Conservation (phyloP, 106 monocot species). For the Acorus calamus region DNA sequence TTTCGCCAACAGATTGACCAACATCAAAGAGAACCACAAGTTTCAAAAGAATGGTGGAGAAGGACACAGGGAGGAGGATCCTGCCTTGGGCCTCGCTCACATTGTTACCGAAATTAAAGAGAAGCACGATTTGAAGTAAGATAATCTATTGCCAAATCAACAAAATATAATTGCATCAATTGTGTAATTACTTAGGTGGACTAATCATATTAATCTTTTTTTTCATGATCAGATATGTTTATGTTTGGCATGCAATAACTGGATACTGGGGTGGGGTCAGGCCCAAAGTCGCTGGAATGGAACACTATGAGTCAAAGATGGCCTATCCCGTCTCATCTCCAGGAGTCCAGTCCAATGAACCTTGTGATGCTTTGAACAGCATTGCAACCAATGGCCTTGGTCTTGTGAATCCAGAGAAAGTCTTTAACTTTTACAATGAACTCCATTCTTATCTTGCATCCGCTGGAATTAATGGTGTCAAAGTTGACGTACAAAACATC, state of each 20-base stretch:
- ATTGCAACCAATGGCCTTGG: slow-evolving; percentile 51
- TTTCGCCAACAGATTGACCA: slow-evolving; percentile 56
- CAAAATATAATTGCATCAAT: background rate
- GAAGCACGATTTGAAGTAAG: slow-evolving; percentile 47
- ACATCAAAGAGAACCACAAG: slow-evolving; percentile 73
- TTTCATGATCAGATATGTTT: slow-evolving; percentile 33
- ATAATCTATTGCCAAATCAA: background rate
- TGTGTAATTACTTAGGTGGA: too few relatives aligned
- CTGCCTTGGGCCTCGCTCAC: slow-evolving; percentile 37
- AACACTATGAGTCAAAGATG: slow-evolving; percentile 50
- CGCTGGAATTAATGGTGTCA: slow-evolving; percentile 59
- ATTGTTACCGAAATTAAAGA: slow-evolving; percentile 49
- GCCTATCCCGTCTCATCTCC: slow-evolving; percentile 52
- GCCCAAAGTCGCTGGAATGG: slow-evolving; percentile 41
- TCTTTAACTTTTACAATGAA: slow-evolving; percentile 60
- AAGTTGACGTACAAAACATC: slow-evolving; percentile 79
- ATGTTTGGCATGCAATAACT: slow-evolving; percentile 69
- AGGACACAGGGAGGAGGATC: slow-evolving; percentile 38
- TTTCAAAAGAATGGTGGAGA: slow-evolving; percentile 49
- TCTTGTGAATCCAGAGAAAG: slow-evolving; percentile 62
- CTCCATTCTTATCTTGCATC: slow-evolving; percentile 61
- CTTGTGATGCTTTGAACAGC: slow-evolving; percentile 35
- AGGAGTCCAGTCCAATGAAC: slow-evolving; percentile 40
- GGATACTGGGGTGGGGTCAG: slow-evolving; percentile 84
- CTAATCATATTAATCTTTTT: background rate